Evolutionary conservation across 441 rosid genomes (phyloP).

Genomic region (Populus tomentosa): DNA sequence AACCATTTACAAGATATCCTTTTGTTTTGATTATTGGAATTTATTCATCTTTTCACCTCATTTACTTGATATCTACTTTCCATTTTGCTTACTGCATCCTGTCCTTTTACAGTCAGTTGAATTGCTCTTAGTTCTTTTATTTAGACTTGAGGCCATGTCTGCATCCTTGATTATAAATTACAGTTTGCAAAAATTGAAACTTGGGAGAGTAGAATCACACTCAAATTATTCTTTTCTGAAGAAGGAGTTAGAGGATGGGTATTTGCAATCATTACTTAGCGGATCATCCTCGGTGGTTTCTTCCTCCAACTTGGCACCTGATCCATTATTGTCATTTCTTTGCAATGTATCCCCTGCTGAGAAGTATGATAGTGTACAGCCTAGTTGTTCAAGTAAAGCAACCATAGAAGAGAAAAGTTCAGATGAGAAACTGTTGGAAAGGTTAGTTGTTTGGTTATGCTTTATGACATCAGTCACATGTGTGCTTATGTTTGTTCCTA

Average conservation of each 20-base stretch:
- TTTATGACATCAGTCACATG: neutral
- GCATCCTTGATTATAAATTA: constrained; percentile 47
- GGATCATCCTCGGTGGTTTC: constrained; percentile 37
- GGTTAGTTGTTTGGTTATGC: constrained; percentile 32
- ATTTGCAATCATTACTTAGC: constrained; percentile 46
- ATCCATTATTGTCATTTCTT: constrained; percentile 64
- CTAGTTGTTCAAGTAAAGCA: constrained; percentile 28
- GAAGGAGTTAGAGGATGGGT: constrained; percentile 47
- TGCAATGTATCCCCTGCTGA: constrained; percentile 31
- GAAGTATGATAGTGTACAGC: constrained; percentile 26
- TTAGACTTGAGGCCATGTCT: neutral
- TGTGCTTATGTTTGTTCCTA: neutral
- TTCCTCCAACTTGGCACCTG: constrained; percentile 47
- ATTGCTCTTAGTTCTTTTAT: neutral
- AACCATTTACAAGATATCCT: constrained; percentile 75
- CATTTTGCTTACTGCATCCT: neutral
- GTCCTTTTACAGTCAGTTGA: neutral
- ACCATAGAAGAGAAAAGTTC: constrained; percentile 31
- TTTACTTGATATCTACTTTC: neutral
- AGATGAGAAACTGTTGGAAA: constrained; percentile 28
- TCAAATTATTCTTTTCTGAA: constrained; percentile 40
- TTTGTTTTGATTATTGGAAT: constrained; percentile 11
- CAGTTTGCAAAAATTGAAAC: constrained; percentile 42
- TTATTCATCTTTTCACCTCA: neutral
- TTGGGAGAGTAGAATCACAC: constrained; percentile 40